phyloP scores from a whole-genome alignment of 148 eudicot genomes.

The Hydrangea macrophylla region DNA sequence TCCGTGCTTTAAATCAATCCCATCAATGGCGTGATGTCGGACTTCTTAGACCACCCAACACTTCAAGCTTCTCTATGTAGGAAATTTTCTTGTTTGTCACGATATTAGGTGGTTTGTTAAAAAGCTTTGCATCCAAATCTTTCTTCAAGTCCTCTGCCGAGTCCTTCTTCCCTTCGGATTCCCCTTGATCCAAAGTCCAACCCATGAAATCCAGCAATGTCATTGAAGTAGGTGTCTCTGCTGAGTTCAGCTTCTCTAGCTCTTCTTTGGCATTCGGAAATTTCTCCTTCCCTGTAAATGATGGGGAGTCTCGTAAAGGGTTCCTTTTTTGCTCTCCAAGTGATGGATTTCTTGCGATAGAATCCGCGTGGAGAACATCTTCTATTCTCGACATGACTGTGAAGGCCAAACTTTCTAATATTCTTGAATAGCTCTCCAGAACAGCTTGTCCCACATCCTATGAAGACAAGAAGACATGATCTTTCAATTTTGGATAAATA shows the following conservation, averaged over 20 bases:
- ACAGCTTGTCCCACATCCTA: slow-evolving; percentile 81
- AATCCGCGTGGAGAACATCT: slow-evolving; percentile 69
- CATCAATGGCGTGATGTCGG: slow-evolving; percentile 42
- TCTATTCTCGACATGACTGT: slow-evolving; percentile 73
- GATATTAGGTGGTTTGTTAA: slow-evolving; percentile 35
- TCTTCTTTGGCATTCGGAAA: slow-evolving; percentile 51
- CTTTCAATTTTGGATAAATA: background rate
- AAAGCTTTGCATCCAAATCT: slow-evolving; percentile 19
- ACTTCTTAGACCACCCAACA: slow-evolving; percentile 59
- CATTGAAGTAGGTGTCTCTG: slow-evolving; percentile 57
- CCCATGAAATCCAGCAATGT: slow-evolving; percentile 79
- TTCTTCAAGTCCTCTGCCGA: slow-evolving; percentile 26
- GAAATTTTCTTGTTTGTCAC: slow-evolving; percentile 43
- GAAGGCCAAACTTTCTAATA: slow-evolving; percentile 71
- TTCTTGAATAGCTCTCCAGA: slow-evolving; percentile 82
- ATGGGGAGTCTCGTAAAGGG: slow-evolving; percentile 28
- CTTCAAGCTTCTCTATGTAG: slow-evolving; percentile 58
- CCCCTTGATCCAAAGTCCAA: slow-evolving; percentile 43
- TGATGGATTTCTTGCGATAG: slow-evolving; percentile 46
- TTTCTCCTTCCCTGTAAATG: slow-evolving; percentile 16
- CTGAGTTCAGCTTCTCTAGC: slow-evolving; percentile 46
- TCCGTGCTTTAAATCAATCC: slow-evolving; percentile 12
- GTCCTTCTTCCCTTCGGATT: slow-evolving; percentile 37
- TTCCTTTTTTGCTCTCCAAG: slow-evolving; percentile 30
- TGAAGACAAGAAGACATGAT: slow-evolving; percentile 7